These are phyloP conservation scores for Sarocladium strictum DNA, from an alignment of 2,329 filamentous ascomycete species.

Conservation along the genomic window DNA sequence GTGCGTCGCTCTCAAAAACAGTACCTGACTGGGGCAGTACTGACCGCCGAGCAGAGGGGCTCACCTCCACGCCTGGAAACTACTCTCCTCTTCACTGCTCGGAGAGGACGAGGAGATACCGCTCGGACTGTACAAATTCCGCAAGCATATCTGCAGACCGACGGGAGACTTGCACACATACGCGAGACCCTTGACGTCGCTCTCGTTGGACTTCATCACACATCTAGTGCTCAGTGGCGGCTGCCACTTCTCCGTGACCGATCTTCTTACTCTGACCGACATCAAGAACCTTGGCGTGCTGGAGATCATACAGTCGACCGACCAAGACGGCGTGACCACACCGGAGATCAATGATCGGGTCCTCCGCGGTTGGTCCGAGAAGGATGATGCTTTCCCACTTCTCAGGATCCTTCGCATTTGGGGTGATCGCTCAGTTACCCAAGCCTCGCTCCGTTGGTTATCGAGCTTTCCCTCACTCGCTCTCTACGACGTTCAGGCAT, in stretches of 20 bases:
- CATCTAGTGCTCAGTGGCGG: conserved; percentile 33
- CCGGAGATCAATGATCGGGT: conserved; percentile 39
- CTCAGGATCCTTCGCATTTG: conserved; percentile 41
- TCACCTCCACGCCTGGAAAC: conserved; percentile 34
- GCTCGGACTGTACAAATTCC: conserved; percentile 31
- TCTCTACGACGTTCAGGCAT: conserved; percentile 36
- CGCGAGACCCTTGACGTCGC: conserved; percentile 29
- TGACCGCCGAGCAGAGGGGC: conserved; percentile 28
- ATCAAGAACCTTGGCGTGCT: conserved; percentile 42
- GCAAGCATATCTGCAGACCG: conserved; percentile 33
- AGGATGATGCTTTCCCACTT: conserved; percentile 35
- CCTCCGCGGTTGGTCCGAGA: conserved; percentile 38
- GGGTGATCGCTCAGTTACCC: conserved; percentile 33
- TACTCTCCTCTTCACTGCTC: conserved; percentile 29
- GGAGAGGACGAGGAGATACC: conserved; percentile 28
- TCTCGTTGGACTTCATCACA: conserved; percentile 31
- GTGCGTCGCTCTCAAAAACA: no score
- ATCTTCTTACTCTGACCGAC: conserved; percentile 34
- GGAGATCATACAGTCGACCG: conserved; percentile 36
- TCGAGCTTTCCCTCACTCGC: conserved; percentile 37
- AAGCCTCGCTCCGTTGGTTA: conserved; percentile 34
- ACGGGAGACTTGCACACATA: conserved; percentile 27
- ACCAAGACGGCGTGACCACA: conserved; percentile 21
- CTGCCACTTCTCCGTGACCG: conserved; percentile 27
- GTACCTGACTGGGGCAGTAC: no score